Percentiles rank a stretch among this genome's conserved stretches.
Evolutionary conservation across 2,329 filamentous ascomycete species (phyloP).

Genomic region (Trichoderma oligosporum): DNA sequence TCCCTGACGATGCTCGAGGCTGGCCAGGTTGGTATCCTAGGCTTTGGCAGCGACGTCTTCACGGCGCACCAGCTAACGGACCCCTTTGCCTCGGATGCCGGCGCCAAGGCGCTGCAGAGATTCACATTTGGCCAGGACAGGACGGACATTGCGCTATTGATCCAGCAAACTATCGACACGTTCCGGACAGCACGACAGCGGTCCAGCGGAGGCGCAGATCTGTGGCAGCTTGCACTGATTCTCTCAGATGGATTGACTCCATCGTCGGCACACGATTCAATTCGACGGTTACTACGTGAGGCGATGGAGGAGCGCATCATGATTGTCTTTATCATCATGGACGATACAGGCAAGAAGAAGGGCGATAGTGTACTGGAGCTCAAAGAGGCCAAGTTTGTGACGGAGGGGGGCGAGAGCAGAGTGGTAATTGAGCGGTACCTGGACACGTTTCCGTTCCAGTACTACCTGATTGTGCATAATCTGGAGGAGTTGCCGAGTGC

Average conservation of each 20-base stretch:
- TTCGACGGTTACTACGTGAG: constrained; percentile 76
- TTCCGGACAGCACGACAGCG: constrained; percentile 70
- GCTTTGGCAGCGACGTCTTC: constrained; percentile 80
- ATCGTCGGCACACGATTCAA: constrained; percentile 71
- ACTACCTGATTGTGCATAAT: constrained; percentile 92
- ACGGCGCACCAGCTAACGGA: constrained; percentile 81
- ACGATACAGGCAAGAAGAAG: constrained; percentile 51
- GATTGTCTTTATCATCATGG: constrained; percentile 97
- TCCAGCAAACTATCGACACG: constrained; percentile 71
- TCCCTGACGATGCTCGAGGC: constrained; percentile 89
- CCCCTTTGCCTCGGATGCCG: constrained; percentile 71
- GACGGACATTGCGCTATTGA: constrained; percentile 78
- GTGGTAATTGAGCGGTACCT: constrained; percentile 87
- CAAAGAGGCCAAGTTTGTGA: constrained; percentile 78
- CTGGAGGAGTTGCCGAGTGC: constrained; percentile 87
- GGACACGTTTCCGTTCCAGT: constrained; percentile 93
- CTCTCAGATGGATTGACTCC: constrained; percentile 93
- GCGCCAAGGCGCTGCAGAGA: constrained; percentile 76
- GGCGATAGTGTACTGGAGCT: constrained; percentile 78
- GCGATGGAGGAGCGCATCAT: constrained; percentile 93
- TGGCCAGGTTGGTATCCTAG: constrained; percentile 85
- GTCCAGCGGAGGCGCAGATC: constrained; percentile 55
- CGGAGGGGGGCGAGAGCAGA: constrained; percentile 59
- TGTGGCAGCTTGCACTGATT: constrained; percentile 94
- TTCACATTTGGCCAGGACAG: constrained; percentile 83